These are phyloP conservation scores for Penicillium lividum DNA, from an alignment of 495 filamentous ascomycete genomes.

Conservation along the genomic window DNA sequence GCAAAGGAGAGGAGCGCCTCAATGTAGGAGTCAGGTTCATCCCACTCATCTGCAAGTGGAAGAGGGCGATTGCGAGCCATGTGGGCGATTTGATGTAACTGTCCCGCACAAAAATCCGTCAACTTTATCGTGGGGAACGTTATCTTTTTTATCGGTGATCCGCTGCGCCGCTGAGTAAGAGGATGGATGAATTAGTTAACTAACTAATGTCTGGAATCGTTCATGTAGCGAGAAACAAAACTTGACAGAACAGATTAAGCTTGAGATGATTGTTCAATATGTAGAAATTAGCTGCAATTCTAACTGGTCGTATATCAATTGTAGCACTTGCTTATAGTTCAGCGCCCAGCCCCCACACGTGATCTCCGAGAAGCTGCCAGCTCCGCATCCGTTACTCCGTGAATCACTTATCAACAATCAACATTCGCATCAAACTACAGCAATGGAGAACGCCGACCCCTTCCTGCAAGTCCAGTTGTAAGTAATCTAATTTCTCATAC, in stretches of 20 bases:
- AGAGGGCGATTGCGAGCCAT: constrained; percentile 44
- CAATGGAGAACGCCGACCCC: constrained; percentile 75
- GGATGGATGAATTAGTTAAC: no score
- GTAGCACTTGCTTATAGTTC: not conserved
- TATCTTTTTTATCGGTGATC: constrained; percentile 19
- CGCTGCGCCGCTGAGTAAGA: constrained; percentile 24
- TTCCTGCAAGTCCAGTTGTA: constrained; percentile 94
- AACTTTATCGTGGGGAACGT: constrained; percentile 21
- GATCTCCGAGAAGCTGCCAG: constrained; percentile 11
- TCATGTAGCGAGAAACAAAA: no score
- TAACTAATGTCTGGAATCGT: no score
- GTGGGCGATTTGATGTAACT: not conserved
- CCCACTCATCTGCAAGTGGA: constrained; percentile 59
- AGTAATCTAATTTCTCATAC: constrained; percentile 15
- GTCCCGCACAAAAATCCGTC: constrained; percentile 5
- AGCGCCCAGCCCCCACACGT: constrained; percentile 11
- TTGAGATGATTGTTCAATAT: no score
- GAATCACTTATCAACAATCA: constrained; percentile 1
- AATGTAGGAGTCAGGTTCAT: constrained; percentile 68
- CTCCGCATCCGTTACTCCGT: constrained; percentile 5
- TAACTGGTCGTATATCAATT: not conserved
- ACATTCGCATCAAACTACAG: constrained; percentile 10
- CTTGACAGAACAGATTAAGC: no score
- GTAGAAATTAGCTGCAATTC: not conserved
- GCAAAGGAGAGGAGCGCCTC: constrained; percentile 75